Evolutionary conservation across 345 rosid species (phyloP), one percentile per base, ranked within the genome.

Genomic region (Salix dunnii): DNA sequence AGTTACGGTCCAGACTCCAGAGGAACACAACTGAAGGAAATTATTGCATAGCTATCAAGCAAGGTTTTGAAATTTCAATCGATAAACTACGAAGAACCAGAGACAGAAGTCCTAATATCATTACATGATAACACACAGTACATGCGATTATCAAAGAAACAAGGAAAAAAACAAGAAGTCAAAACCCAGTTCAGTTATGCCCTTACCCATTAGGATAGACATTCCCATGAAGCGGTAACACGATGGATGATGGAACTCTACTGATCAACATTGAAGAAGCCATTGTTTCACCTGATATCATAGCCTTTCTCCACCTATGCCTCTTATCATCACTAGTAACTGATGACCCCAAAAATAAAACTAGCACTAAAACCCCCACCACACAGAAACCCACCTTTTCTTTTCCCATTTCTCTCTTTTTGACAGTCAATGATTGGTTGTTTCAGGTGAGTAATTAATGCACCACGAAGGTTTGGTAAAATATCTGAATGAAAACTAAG

Each of bases 181-280:
- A 17, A 60, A 62, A 23, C n/a, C 27, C 40, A 33, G 20, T 43
- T 1, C 63, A 58, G 28, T n/a, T 11, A 23, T 27, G 9, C 58
- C 42, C 33, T 66, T 88, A 88, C 94, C 94, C 94, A 77, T 71
- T 74, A 71, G 95, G 97, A 86, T 89, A 92, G 53, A 92, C 95
- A 76, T 92, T 91, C 16, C 97, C 97, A 76, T 91, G 85, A 74
- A 92, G 84, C 18, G 89, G 91, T 61, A 92, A 86, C 23, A 91
- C 87, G 42, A 88, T 51, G 63, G 95, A 92, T 70, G 97, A 85
- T 36, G 77, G 88, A 76, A 83, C 86, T 83, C 86, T 81, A 67
- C 84, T 83, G 53, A 81, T 77, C 79, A 77, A 16, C 84, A 83
- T 75, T 31, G 82, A 78, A 16, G 85, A 83, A 30, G 84, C 72